Conservation (phyloP, 177 flowering plant species). For the Vitis hybrid region DNA sequence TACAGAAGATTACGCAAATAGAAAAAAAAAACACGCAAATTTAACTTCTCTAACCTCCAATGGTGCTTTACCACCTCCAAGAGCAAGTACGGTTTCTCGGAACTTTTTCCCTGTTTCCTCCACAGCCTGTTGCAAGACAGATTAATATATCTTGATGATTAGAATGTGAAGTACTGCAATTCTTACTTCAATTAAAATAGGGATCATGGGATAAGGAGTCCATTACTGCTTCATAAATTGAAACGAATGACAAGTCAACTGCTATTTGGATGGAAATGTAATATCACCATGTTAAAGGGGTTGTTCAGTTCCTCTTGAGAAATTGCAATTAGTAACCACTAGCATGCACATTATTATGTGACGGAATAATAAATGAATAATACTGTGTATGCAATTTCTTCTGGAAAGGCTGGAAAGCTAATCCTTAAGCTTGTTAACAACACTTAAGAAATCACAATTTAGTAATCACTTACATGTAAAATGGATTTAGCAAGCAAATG, state of each 20-base stretch:
- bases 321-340: not conserved
- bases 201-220: no score
- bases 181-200: not conserved
- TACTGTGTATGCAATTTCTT: not conserved
- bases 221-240: no score
- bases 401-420: no score
- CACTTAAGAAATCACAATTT: no score
- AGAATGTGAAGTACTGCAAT: not conserved
- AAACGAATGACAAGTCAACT: no score
- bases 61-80: conserved; percentile 94
- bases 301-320: not conserved
- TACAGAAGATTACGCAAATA: not conserved
- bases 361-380: not conserved
- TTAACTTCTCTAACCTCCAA: conserved; percentile 53
- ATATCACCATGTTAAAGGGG: no score
- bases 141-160: not conserved
- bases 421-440: no score
- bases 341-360: not conserved
- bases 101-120: conserved; percentile 79
- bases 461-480: no score
- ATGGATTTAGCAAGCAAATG: not conserved
- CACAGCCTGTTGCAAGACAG: conserved; percentile 59
- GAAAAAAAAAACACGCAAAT: not conserved
- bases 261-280: no score
- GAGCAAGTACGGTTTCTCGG: conserved; percentile 93